A percentile compares a stretch with the other conserved stretches of the same genome.
phyloP scores from a whole-genome alignment of 129 eudicot species.

The Helianthus annuus region DNA sequence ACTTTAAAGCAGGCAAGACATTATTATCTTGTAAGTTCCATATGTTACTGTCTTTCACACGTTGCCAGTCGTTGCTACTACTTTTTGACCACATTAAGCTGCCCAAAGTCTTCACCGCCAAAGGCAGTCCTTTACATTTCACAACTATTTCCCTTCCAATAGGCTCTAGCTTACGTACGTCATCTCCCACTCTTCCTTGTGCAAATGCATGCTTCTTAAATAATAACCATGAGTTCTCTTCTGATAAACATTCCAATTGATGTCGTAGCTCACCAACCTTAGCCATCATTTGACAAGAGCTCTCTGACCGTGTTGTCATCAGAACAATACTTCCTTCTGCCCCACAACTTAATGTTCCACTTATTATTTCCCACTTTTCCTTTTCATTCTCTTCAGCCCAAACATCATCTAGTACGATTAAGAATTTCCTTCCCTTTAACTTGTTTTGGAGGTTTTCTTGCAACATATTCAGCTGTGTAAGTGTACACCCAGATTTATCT shows the following conservation, averaged over 20 bases:
- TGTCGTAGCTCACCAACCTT: constrained; percentile 13
- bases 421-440: constrained; percentile 18
- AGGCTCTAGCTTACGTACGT: constrained; percentile 19
- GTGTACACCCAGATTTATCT: neutral
- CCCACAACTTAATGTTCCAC: constrained; percentile 28
- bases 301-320: constrained; percentile 24
- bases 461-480: neutral
- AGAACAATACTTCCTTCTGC: constrained; percentile 27
- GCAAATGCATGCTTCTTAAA: constrained; percentile 32
- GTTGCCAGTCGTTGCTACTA: neutral
- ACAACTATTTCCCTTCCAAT: constrained; percentile 18
- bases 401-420: constrained; percentile 38
- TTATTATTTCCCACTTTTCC: constrained; percentile 24
- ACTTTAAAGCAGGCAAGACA: neutral
- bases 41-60: neutral
- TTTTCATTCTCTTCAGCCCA: constrained; percentile 24
- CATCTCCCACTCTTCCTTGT: constrained; percentile 8
- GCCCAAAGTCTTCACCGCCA: constrained; percentile 3
- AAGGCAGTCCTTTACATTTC: constrained; percentile 13
- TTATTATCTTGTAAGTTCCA: neutral
- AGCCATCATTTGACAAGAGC: constrained; percentile 16
- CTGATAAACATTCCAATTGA: constrained; percentile 19
- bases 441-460: constrained; percentile 5
- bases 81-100: constrained; percentile 12
- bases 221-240: constrained; percentile 23